A percentile compares a stretch with the other conserved stretches of the same genome.
Evolutionary conservation across 768 basidiomycete species (phyloP).

Genomic region (Tephrocybe sp.): DNA sequence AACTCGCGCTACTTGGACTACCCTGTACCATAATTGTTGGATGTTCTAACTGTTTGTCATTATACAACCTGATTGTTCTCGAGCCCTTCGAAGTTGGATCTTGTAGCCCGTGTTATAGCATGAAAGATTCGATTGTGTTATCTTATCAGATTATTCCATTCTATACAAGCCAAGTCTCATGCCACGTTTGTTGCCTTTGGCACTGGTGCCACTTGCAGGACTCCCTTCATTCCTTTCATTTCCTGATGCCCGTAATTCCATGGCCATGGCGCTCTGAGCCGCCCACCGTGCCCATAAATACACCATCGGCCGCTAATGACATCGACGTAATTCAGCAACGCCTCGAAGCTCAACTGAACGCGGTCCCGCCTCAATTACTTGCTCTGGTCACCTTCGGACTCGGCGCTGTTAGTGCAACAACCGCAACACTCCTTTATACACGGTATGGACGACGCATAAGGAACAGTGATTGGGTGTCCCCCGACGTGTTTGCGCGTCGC

Average conservation of each 20-base stretch:
- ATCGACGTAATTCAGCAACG: not conserved
- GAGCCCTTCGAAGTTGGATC: too few species aligned
- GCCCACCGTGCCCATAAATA: not conserved
- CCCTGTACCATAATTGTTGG: too few species aligned
- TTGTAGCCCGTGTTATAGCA: too few species aligned
- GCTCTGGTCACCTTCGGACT: conserved; percentile 38
- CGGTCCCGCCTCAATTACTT: conserved; percentile 28
- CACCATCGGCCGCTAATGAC: not conserved
- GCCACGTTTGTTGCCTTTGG: too few species aligned
- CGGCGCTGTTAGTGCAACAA: conserved; percentile 37
- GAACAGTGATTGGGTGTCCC: conserved; percentile 72
- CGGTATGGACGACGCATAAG: conserved; percentile 60
- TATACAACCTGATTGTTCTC: too few species aligned
- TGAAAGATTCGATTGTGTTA: too few species aligned
- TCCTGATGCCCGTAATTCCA: conserved; percentile 16
- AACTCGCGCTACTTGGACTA: too few species aligned
- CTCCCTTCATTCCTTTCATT: too few species aligned
- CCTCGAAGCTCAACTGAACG: conserved; percentile 17
- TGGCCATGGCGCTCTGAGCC: conserved; percentile 14
- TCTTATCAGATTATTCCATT: too few species aligned
- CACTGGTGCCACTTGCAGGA: too few species aligned
- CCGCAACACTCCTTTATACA: conserved; percentile 36
- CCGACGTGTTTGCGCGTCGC: conserved; percentile 52
- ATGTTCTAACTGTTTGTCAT: too few species aligned
- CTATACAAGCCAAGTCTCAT: too few species aligned